Evolutionary conservation across 1,284 basidiomycete species (phyloP), one percentile per base, ranked within the genome.

Genomic region (Xerocomus nothofagi): DNA sequence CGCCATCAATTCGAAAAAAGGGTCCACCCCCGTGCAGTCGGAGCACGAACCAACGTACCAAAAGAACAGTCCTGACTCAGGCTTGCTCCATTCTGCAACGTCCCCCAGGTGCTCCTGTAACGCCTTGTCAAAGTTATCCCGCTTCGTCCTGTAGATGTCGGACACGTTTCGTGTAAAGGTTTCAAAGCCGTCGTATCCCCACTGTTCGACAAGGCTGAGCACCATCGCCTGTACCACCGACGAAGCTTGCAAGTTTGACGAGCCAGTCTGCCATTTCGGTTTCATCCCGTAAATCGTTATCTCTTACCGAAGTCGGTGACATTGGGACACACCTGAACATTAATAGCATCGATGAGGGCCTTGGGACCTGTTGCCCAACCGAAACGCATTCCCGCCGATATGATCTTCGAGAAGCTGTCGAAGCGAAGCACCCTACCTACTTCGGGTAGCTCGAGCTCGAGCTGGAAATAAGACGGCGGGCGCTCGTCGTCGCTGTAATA

Each of bases 41-140:
- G 48, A 32, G 33, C 20, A 31, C 30, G 41, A 38, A 43, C 11
- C 32, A 45, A 73, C 80, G 53, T 65, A 84, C 88, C 89, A 93
- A 64, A 90, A 80, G 71, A 92, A 91, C 86, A 91, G 86, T 51
- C 92, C 92, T 2, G 92, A 88, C 40, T 90, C 85, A 1, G 93
- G 93, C 3, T 78, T 76, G 32, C 74, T 80, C 91, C 93, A 96
- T 56, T 86, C 83, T 1, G 84, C 91, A 21, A 93, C 68, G 1
- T 84, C 88, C 47, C 73, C 74, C 31, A 96, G 76, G 58, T 93
- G 77, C 61, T 78, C 81, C 50, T 77, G 72, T 65, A 93, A 86
- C n/a, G 84, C 82, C 1, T 68, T 64, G 64, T 93, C 88, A 64
- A 96, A 94, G 18, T 82, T 73, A 63, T 91, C 84, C 18, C 91